Conservation (phyloP, 2,329 filamentous ascomycete species). For the Cephalotrichum gorgonifer region DNA sequence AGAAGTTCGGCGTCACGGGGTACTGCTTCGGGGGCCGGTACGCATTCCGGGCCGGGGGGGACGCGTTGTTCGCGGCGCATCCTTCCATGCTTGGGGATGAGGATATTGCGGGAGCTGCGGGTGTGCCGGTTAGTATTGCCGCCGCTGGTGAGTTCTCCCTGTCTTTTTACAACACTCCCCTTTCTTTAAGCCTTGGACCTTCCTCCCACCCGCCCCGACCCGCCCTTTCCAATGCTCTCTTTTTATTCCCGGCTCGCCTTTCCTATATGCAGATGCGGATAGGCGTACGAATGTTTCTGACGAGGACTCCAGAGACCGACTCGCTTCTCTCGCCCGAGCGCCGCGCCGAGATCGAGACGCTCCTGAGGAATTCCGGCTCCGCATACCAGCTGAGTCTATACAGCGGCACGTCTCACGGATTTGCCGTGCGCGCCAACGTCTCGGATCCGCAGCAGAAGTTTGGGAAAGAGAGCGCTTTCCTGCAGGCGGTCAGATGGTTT, state of each 20-base stretch:
- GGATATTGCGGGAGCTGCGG: slow-evolving; percentile 44
- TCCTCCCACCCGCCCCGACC: not conserved
- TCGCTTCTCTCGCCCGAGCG: slow-evolving; percentile 44
- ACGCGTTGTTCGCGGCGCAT: slow-evolving; percentile 54
- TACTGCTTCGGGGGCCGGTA: slow-evolving; percentile 55
- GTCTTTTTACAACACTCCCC: not conserved
- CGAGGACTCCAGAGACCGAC: slow-evolving; percentile 48
- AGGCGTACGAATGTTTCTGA: not conserved
- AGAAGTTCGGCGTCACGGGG: slow-evolving; percentile 44
- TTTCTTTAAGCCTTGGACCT: not conserved
- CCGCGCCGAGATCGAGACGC: slow-evolving; percentile 46
- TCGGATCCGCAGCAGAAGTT: slow-evolving; percentile 43
- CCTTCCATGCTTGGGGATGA: slow-evolving; percentile 49
- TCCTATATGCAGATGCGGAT: not conserved
- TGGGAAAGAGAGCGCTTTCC: slow-evolving; percentile 70
- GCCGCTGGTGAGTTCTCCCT: slow-evolving; percentile 29
- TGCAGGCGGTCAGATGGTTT: slow-evolving; percentile 69
- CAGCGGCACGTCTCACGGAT: slow-evolving; percentile 61
- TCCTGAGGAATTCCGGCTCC: slow-evolving; percentile 39
- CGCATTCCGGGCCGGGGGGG: slow-evolving; percentile 33
- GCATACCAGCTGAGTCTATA: slow-evolving; percentile 63
- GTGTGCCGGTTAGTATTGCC: slow-evolving; percentile 48
- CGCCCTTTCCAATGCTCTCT: not conserved
- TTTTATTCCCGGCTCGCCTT: not conserved
- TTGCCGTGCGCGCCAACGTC: slow-evolving; percentile 57